Evolutionary conservation across 257 asterid genomes (phyloP).

Genomic region (Petunia axillaris): DNA sequence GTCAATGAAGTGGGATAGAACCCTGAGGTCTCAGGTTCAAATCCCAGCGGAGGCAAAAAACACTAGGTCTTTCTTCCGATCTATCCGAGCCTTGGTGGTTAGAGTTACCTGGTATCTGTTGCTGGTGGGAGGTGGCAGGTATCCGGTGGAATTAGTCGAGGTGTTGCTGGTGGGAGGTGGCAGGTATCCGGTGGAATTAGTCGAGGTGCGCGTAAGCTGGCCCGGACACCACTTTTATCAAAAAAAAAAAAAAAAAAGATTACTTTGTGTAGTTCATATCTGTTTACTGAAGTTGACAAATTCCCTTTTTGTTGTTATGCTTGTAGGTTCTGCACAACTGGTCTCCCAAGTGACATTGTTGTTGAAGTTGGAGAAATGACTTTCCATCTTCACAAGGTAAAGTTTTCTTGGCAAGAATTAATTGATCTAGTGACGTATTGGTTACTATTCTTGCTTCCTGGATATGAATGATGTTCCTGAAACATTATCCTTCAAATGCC

Average conservation of each 20-base stretch:
- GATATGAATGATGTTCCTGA: background rate
- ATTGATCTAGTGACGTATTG: background rate
- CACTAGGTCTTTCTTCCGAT: too few relatives aligned
- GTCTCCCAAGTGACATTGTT: constrained; percentile 92
- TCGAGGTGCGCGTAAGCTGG: too few relatives aligned
- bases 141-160: too few relatives aligned
- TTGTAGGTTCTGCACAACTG: constrained; percentile 89
- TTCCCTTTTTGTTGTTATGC: constrained; percentile 7
- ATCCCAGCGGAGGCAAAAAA: too few relatives aligned
- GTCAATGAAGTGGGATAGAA: too few relatives aligned
- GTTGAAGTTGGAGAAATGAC: constrained; percentile 97
- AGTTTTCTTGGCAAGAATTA: background rate
- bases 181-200: too few relatives aligned
- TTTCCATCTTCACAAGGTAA: constrained; percentile 99
- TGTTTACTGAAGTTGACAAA: constrained; percentile 1
- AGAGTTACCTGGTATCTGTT: too few relatives aligned
- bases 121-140: too few relatives aligned
- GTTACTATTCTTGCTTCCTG: background rate
- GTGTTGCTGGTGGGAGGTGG: too few relatives aligned
- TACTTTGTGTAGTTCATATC: background rate
- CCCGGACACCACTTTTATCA: too few relatives aligned
- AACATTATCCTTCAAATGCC: background rate
- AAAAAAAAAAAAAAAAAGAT: background rate
- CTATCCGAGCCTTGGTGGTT: too few relatives aligned
- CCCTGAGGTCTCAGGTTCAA: too few relatives aligned